Percentiles rank a stretch among this genome's conserved stretches.
These are phyloP conservation scores for Solanum hybrid DNA, from an alignment of 305 asterid species.

Conservation along the genomic window DNA sequence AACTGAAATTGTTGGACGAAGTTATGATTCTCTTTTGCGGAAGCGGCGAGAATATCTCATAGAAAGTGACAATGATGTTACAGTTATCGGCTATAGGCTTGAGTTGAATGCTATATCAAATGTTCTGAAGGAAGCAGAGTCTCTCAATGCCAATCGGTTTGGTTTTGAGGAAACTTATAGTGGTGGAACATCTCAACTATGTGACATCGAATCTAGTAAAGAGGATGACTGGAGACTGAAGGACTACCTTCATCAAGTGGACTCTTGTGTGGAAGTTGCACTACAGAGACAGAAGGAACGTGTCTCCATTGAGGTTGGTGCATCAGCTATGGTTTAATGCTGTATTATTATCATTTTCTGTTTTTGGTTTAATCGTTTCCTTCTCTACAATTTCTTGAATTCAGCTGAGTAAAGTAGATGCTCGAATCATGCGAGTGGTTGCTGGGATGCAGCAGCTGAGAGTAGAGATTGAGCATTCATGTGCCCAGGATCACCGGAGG, in stretches of 20 bases:
- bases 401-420: constrained; percentile 89
- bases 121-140: constrained; percentile 77
- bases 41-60: constrained; percentile 66
- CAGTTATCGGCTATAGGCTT: constrained; percentile 40
- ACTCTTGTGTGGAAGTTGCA: constrained; percentile 83
- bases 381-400: constrained; percentile 24
- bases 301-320: constrained; percentile 68
- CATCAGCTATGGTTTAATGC: constrained; percentile 8
- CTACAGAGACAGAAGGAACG: constrained; percentile 86
- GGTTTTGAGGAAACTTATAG: constrained; percentile 66
- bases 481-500: constrained; percentile 55
- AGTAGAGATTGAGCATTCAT: constrained; percentile 54
- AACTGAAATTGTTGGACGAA: constrained; percentile 34
- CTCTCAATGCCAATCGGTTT: constrained; percentile 55
- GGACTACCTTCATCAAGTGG: constrained; percentile 66
- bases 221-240: constrained; percentile 71
- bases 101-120: constrained; percentile 82
- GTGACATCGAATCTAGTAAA: constrained; percentile 80
- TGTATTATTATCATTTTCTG: neutral
- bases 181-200: constrained; percentile 56
- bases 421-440: constrained; percentile 57
- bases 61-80: constrained; percentile 42
- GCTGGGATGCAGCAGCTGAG: constrained; percentile 69
- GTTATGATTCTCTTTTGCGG: constrained; percentile 69
- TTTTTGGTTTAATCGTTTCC: neutral